Conservation (phyloP, 768 basidiomycete species). For the Tylopilus sp. region DNA sequence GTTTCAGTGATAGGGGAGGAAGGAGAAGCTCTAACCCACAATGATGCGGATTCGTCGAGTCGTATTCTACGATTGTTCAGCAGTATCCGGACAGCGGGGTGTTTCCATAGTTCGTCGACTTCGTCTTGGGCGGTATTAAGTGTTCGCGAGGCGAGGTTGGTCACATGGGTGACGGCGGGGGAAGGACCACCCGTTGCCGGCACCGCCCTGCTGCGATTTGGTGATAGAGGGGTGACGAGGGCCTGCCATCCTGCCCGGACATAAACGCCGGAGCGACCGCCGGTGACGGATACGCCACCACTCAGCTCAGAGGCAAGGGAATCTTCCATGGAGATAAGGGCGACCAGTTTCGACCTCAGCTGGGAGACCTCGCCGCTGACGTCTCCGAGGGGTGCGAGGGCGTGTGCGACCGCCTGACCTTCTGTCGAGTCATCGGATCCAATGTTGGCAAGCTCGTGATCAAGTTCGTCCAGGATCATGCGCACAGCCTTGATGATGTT, state of each 20-base stretch:
- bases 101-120: constrained; percentile 65
- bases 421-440: constrained; percentile 27
- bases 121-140: constrained; percentile 48
- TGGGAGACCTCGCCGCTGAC: constrained; percentile 46
- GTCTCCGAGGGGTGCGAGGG: constrained; percentile 30
- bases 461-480: constrained; percentile 69
- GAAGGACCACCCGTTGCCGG: constrained; percentile 31
- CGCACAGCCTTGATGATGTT: constrained; percentile 80
- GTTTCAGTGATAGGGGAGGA: constrained; percentile 1
- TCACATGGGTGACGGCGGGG: constrained; percentile 39
- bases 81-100: constrained; percentile 59
- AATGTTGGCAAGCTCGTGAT: constrained; percentile 47
- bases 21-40: constrained; percentile 43
- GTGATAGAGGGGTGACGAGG: constrained; percentile 41
- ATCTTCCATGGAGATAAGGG: constrained; percentile 64
- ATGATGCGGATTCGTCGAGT: constrained; percentile 73
- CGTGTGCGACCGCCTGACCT: constrained; percentile 30
- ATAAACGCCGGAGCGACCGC: constrained; percentile 60
- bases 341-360: constrained; percentile 55
- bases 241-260: constrained; percentile 75
- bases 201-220: constrained; percentile 41
- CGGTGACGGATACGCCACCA: constrained; percentile 57
- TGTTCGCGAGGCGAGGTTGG: constrained; percentile 53
- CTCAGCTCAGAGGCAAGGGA: constrained; percentile 65
- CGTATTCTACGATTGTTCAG: constrained; percentile 55